Base-by-base conservation (phyloP, 306 rosid genomes). In the Pterocarpus santalinus region DNA sequence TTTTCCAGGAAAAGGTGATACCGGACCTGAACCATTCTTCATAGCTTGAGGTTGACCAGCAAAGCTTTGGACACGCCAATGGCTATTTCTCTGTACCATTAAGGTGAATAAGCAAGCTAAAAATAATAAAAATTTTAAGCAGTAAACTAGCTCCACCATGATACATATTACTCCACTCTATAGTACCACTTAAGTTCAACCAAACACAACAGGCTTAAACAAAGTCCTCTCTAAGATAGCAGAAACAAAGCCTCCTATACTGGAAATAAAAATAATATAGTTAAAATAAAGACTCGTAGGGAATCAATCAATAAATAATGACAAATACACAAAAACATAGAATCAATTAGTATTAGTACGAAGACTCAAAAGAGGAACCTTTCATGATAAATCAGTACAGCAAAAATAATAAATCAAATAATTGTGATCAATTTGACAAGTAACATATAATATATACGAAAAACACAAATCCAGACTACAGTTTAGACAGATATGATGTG, bases 61-160 rank as follows among this genome's bases (percentile, higher is more conserved):
- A 38, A 89, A 89, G 89, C 77, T 87, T 83, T 88, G 99, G 73
- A 88, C 94, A 38, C 97, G 98, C 99, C 99, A 96, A 82, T 96
- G 98, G 81, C 97, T 96, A 51, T 93, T 96, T 84, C 99, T 92
- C 99, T 96, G 97, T 75, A 81, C 70, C 63, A 83, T 71, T 79
- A 87, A 76, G 66, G 51, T 5, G 28, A 41, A 55, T 77, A 44
- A 83, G 83, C 30, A 80, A 72, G 69, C 58, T 67, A 58, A 52
- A 43, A 10, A 11, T 4, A 73, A 22, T 32, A 76, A 22, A 58
- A 85, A 75, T 1, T 65, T 58, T 8, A 67, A 80, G 69, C 72
- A 16, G 65, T 16, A 80, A 73, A 64, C 63, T 60, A 75, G 61
- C 32, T 32, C 7, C 55, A 66, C 47, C 15, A 62, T 62, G 80